phyloP scores from a whole-genome alignment of 2,329 filamentous ascomycete genomes.

The Dactylellina leptospora region DNA sequence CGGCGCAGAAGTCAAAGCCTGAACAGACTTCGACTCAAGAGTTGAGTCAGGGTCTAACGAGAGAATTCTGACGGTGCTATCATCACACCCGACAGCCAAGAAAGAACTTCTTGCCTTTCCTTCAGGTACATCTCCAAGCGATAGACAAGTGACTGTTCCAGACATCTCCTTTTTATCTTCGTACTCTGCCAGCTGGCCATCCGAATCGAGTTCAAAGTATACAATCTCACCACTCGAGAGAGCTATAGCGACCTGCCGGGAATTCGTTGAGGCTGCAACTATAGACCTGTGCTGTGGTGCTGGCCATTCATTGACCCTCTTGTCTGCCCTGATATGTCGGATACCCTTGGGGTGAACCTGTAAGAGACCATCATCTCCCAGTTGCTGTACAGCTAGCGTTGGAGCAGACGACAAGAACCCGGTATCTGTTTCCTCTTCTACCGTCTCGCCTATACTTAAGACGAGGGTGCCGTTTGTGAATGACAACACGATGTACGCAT shows the following conservation, averaged over 20 bases:
- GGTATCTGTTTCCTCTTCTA: slow-evolving; percentile 93
- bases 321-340: slow-evolving; percentile 80
- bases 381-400: slow-evolving; percentile 89
- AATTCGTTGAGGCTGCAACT: slow-evolving; percentile 91
- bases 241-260: slow-evolving; percentile 89
- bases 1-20: slow-evolving; percentile 88
- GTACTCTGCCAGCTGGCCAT: slow-evolving; percentile 90
- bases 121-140: slow-evolving; percentile 89
- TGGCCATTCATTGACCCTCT: slow-evolving; percentile 89
- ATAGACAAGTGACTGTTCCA: slow-evolving; percentile 93
- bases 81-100: slow-evolving; percentile 94
- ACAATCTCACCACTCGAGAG: slow-evolving; percentile 96
- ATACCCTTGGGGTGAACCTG: slow-evolving; percentile 98
- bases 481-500: slow-evolving; percentile 94
- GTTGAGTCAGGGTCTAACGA: slow-evolving; percentile 90
- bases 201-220: slow-evolving; percentile 96
- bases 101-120: slow-evolving; percentile 89
- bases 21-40: slow-evolving; percentile 90
- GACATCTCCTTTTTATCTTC: slow-evolving; percentile 95
- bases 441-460: slow-evolving; percentile 93
- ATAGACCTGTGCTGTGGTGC: slow-evolving; percentile 87
- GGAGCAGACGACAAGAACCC: slow-evolving; percentile 88
- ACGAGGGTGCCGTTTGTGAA: slow-evolving; percentile 90
- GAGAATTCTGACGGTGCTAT: slow-evolving; percentile 91
- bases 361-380: slow-evolving; percentile 89